Evolutionary conservation across 1,139 yeast genomes (phyloP).

Genomic region (Pneumocystis murina): DNA sequence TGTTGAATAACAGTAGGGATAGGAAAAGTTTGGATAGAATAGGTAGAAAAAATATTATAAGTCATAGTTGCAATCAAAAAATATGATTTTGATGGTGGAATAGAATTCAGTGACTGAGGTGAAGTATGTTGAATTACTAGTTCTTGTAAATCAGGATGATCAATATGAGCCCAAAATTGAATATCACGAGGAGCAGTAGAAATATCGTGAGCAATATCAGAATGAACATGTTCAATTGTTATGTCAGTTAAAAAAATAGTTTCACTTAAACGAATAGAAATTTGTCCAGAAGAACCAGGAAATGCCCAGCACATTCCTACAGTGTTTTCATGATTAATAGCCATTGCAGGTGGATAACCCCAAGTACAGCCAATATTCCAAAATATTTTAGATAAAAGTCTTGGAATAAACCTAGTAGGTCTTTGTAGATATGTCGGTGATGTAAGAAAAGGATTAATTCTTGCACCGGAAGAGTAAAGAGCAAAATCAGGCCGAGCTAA

Average conservation of each 20-base stretch:
- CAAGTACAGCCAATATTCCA: conserved; percentile 18
- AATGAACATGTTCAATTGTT: conserved; percentile 22
- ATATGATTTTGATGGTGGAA: conserved; percentile 13
- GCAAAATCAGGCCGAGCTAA: conserved; percentile 23
- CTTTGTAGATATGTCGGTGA: conserved; percentile 19
- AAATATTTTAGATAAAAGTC: conserved; percentile 3
- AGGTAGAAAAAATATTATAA: conserved; percentile 19
- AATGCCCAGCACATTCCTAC: conserved; percentile 28
- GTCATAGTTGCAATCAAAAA: conserved; percentile 19
- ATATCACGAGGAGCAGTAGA: conserved; percentile 22
- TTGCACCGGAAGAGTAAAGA: conserved; percentile 21
- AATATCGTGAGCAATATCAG: conserved; percentile 19
- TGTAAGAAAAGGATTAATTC: conserved; percentile 20
- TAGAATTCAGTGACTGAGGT: neutral
- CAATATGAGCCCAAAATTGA: conserved; percentile 21
- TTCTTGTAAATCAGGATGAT: conserved; percentile 14
- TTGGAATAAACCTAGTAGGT: conserved; percentile 13
- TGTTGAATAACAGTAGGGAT: conserved; percentile 17
- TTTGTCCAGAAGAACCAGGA: conserved; percentile 21
- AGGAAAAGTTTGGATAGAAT: conserved; percentile 22
- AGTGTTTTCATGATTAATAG: conserved; percentile 18
- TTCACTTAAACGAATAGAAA: conserved; percentile 21
- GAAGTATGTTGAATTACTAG: conserved; percentile 1
- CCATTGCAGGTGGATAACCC: conserved; percentile 19
- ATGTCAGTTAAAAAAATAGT: conserved; percentile 19